Evolutionary conservation across 2,329 filamentous ascomycete species (phyloP).

Genomic region (Parastagonospora avenae): DNA sequence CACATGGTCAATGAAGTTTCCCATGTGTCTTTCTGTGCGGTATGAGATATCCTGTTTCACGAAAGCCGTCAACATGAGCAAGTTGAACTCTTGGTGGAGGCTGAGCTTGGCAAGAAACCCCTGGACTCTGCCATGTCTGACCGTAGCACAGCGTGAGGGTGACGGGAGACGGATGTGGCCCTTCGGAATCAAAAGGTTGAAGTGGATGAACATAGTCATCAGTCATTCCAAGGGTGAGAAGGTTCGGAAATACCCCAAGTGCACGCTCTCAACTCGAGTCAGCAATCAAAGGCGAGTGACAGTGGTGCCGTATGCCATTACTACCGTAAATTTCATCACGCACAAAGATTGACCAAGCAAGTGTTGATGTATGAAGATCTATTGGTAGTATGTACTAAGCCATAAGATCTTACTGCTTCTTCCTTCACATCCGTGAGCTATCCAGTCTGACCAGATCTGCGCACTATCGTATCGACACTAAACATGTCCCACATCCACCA

Average conservation of each 20-base stretch:
- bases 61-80: conserved; percentile 16
- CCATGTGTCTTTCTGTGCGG: background rate
- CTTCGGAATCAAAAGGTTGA: no score
- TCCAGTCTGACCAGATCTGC: conserved; percentile 22
- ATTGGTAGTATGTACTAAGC: conserved; percentile 21
- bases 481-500: conserved; percentile 22
- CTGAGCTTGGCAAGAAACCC: conserved; percentile 16
- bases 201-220: no score
- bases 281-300: background rate
- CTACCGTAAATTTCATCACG: background rate
- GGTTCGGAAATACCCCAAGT: conserved; percentile 34
- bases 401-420: conserved; percentile 16
- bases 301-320: background rate
- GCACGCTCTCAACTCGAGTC: background rate
- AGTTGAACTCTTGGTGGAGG: conserved; percentile 22
- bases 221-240: conserved; percentile 37
- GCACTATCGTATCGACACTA: conserved; percentile 7
- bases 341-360: background rate
- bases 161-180: no score
- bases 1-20: background rate
- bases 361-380: conserved; percentile 11
- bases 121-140: background rate
- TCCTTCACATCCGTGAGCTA: conserved; percentile 10
- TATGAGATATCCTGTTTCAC: background rate
- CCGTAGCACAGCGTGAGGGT: background rate